phyloP scores from a whole-genome alignment of 495 filamentous ascomycete species.

The Penicillium turbatum region DNA sequence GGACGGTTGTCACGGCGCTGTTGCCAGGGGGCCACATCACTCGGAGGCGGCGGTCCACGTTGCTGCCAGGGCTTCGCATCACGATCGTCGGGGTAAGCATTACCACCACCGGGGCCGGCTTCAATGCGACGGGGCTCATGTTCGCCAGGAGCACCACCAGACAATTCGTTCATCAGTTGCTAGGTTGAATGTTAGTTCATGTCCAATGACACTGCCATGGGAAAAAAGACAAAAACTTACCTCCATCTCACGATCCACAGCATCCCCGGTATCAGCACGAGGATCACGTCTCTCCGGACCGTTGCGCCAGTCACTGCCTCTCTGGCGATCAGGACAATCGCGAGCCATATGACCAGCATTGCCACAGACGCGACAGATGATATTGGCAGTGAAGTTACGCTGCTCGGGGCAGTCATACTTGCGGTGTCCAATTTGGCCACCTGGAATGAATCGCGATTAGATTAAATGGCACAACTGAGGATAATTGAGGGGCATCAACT shows the following conservation, averaged over 20 bases:
- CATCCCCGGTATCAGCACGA: slow-evolving; percentile 72
- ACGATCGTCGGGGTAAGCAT: slow-evolving; percentile 48
- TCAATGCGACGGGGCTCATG: slow-evolving; percentile 79
- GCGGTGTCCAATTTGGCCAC: slow-evolving; percentile 95
- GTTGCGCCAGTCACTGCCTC: slow-evolving; percentile 89
- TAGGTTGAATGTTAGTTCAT: slow-evolving; percentile 42
- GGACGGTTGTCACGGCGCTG: slow-evolving; percentile 52
- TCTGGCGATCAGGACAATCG: slow-evolving; percentile 88
- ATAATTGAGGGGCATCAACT: slow-evolving; percentile 20
- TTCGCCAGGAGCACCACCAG: slow-evolving; percentile 63
- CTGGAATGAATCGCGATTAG: slow-evolving; percentile 29
- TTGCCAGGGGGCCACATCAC: slow-evolving; percentile 76
- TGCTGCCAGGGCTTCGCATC: slow-evolving; percentile 88
- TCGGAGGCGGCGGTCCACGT: slow-evolving; percentile 62
- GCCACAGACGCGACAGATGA: slow-evolving; percentile 98
- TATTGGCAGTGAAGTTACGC: slow-evolving; percentile 95
- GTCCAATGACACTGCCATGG: neutral
- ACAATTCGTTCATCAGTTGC: slow-evolving; percentile 98
- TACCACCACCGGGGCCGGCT: slow-evolving; percentile 61
- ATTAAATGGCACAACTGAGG: slow-evolving; percentile 3
- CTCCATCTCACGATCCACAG: slow-evolving; percentile 91
- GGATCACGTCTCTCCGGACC: slow-evolving; percentile 40
- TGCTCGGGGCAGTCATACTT: slow-evolving; percentile 99
- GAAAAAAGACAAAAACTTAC: slow-evolving; percentile 53
- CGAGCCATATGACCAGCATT: slow-evolving; percentile 91